Percentiles rank a stretch among this genome's conserved stretches.
Evolutionary conservation across 2,329 filamentous ascomycete species (phyloP).

Genomic region (Grosmannia penicillata): DNA sequence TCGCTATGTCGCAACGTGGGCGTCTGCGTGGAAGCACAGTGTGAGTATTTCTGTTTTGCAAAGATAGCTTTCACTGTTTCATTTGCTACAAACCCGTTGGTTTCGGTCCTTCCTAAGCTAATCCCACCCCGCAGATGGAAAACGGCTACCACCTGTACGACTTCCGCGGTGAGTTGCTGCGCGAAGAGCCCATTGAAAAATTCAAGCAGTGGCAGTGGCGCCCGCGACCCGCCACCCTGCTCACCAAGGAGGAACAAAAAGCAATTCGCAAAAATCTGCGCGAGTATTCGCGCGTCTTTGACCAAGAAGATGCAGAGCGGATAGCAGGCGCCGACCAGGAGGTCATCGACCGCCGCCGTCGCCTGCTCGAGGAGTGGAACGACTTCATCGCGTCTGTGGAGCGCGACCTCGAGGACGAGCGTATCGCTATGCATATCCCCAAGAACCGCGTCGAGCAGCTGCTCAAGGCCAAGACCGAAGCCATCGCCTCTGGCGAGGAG

Average conservation of each 20-base stretch:
- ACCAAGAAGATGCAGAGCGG: constrained; percentile 87
- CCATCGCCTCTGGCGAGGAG: constrained; percentile 47
- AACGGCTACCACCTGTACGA: constrained; percentile 98
- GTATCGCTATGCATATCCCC: constrained; percentile 50
- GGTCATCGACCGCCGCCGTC: constrained; percentile 75
- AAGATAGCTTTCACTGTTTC: neutral
- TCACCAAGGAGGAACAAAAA: constrained; percentile 95
- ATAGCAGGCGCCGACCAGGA: constrained; percentile 88
- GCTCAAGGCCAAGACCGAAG: constrained; percentile 38
- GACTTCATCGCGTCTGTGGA: constrained; percentile 66
- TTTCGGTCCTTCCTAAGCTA: constrained; percentile 6
- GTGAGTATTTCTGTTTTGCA: constrained; percentile 40
- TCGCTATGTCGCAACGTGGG: constrained; percentile 84
- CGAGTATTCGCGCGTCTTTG: constrained; percentile 89
- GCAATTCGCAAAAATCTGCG: constrained; percentile 94
- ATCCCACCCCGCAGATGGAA: constrained; percentile 92
- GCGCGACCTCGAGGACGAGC: constrained; percentile 58
- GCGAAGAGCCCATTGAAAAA: constrained; percentile 85
- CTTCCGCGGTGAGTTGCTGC: constrained; percentile 78
- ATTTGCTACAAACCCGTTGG: no score
- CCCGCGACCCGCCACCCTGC: constrained; percentile 76
- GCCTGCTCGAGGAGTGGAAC: constrained; percentile 76
- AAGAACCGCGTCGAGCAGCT: constrained; percentile 48
- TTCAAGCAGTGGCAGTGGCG: constrained; percentile 98
- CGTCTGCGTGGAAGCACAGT: constrained; percentile 87